These are phyloP conservation scores for Raddia guianensis DNA, from an alignment of 176 grass and related monocot species.

Conservation along the genomic window DNA sequence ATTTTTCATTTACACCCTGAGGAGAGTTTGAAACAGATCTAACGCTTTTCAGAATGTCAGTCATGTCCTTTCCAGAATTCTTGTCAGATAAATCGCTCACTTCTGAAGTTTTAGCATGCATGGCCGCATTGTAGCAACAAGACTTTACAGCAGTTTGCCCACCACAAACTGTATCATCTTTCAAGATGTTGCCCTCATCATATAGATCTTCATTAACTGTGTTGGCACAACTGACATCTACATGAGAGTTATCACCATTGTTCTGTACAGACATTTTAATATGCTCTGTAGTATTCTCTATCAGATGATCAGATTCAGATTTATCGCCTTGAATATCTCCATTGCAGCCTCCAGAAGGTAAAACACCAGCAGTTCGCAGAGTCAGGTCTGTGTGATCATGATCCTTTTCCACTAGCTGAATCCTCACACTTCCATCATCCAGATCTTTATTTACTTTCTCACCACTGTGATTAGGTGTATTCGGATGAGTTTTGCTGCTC, in stretches of 20 bases:
- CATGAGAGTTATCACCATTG: neutral
- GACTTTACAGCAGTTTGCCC: constrained; percentile 16
- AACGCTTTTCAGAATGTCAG: constrained; percentile 2
- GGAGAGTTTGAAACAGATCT: constrained; percentile 16
- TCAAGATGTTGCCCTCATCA: constrained; percentile 31
- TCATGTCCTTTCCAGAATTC: constrained; percentile 26
- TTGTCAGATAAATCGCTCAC: constrained; percentile 12
- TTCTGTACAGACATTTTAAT: neutral
- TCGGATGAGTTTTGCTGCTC: constrained; percentile 23
- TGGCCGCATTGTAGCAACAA: constrained; percentile 22
- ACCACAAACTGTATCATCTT: constrained; percentile 25
- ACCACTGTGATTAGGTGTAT: constrained; percentile 29
- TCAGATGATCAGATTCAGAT: constrained; percentile 31
- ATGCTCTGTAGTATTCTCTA: constrained; percentile 31
- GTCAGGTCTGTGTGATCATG: neutral
- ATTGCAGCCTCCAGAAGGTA: constrained; percentile 34
- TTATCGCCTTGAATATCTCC: constrained; percentile 21
- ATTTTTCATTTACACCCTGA: neutral
- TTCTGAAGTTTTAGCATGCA: constrained; percentile 37
- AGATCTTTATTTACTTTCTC: constrained; percentile 36
- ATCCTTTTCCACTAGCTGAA: constrained; percentile 31
- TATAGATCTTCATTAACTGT: constrained; percentile 30
- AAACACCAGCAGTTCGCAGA: neutral
- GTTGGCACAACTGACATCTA: constrained; percentile 2
- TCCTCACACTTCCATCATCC: constrained; percentile 2